These are phyloP conservation scores for Ensete glaucum DNA, from an alignment of 176 grass and related monocot genomes.

Conservation along the genomic window DNA sequence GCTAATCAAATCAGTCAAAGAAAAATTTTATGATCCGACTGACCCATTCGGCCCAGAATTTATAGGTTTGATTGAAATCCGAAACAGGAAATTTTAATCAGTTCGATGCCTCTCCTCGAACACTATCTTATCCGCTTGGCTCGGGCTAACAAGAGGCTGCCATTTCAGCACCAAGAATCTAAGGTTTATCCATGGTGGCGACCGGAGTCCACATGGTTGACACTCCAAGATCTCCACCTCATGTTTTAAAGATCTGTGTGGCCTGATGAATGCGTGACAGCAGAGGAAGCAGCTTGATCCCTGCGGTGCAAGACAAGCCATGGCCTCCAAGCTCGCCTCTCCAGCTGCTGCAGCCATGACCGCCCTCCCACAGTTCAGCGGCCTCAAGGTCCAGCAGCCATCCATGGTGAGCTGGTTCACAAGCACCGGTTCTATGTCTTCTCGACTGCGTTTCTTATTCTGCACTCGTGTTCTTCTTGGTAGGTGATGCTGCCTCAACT, in stretches of 20 bases:
- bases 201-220: conserved; percentile 48
- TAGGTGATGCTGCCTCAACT: conserved; percentile 27
- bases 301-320: conserved; percentile 12
- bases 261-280: neutral
- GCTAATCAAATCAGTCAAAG: no score
- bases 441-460: no score
- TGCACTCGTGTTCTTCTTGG: no score
- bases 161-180: conserved; percentile 61
- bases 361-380: conserved; percentile 53
- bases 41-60: no score
- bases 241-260: conserved; percentile 35
- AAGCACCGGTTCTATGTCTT: no score
- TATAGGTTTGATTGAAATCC: no score
- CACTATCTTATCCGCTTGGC: conserved; percentile 52
- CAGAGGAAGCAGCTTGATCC: neutral
- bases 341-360: conserved; percentile 39
- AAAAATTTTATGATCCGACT: no score
- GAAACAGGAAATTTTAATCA: no score
- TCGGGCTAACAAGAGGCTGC: conserved; percentile 42
- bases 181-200: conserved; percentile 41
- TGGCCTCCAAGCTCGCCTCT: conserved; percentile 69
- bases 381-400: conserved; percentile 39
- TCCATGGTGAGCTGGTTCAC: conserved; percentile 26
- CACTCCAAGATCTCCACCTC: conserved; percentile 1
- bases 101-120: neutral